These are phyloP conservation scores for Pseudonectria foliicola DNA, from an alignment of 2,329 filamentous ascomycete species.

Conservation along the genomic window DNA sequence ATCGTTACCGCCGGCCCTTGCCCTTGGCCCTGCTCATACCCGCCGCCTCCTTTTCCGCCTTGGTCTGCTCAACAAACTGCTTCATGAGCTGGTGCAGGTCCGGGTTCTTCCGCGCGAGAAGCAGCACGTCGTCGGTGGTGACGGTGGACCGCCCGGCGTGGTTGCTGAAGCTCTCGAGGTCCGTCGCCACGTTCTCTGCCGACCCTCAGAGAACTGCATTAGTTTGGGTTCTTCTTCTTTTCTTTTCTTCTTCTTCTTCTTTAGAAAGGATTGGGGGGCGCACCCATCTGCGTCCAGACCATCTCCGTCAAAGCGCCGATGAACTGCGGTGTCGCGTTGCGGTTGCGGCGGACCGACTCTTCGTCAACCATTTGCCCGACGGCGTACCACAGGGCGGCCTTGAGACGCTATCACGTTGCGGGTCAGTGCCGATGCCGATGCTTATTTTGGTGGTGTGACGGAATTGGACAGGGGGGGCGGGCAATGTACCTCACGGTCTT, in stretches of 20 bases:
- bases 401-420: constrained; percentile 55
- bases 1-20: constrained; percentile 22
- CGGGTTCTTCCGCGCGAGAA: constrained; percentile 81
- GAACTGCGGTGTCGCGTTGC: constrained; percentile 88
- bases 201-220: no score
- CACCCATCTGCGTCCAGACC: constrained; percentile 81
- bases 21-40: constrained; percentile 24
- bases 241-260: no score
- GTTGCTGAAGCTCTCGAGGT: constrained; percentile 52
- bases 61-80: constrained; percentile 56
- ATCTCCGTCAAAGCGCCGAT: constrained; percentile 81
- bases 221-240: no score
- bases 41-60: constrained; percentile 31
- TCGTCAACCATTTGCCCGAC: constrained; percentile 86
- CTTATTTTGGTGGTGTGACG: no score
- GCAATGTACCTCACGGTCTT: constrained; percentile 31
- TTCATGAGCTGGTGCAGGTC: constrained; percentile 72
- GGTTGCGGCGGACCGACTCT: constrained; percentile 52
- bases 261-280: neutral
- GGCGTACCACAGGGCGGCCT: constrained; percentile 76
- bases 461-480: no score
- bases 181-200: constrained; percentile 48
- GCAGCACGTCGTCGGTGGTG: constrained; percentile 77
- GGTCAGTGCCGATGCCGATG: neutral
- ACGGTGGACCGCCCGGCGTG: constrained; percentile 79